Evolutionary conservation across 2,329 filamentous ascomycete genomes (phyloP).

Genomic region (Aspergillus sp.): DNA sequence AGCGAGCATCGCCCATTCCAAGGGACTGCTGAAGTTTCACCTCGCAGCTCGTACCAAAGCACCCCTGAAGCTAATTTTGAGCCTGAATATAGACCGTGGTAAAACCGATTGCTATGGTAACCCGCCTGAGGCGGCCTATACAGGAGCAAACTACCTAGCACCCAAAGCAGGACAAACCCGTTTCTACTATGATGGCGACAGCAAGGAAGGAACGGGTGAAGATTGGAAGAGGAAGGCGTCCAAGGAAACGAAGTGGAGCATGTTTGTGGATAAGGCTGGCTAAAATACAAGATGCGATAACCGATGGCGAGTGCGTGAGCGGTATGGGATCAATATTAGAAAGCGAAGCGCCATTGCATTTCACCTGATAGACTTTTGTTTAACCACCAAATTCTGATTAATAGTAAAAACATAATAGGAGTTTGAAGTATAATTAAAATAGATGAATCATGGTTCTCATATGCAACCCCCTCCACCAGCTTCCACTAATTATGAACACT

Average conservation of each 20-base stretch:
- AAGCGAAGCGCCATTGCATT: neutral
- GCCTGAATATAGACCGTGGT: neutral
- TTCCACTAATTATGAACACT: constrained; percentile 12
- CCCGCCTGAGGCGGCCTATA: neutral
- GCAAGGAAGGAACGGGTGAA: neutral
- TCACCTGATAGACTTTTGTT: neutral
- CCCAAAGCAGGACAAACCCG: neutral
- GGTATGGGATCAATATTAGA: neutral
- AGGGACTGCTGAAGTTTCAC: neutral
- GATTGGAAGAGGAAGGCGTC: neutral
- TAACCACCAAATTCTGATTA: neutral
- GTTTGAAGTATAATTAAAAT: neutral
- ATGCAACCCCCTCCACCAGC: neutral
- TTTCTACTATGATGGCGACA: neutral
- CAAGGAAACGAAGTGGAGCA: neutral
- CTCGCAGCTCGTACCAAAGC: no score
- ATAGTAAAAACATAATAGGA: neutral
- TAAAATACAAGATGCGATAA: neutral
- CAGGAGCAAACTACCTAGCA: neutral
- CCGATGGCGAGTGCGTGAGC: neutral
- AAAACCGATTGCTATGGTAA: neutral
- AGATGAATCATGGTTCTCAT: constrained; percentile 9
- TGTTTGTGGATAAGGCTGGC: neutral
- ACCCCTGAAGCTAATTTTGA: neutral
- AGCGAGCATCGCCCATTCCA: neutral